A percentile compares a stretch with the other conserved stretches of the same genome.
Conservation (phyloP, 2,329 filamentous ascomycete genomes). For the Xylariomycetidae sp. region DNA sequence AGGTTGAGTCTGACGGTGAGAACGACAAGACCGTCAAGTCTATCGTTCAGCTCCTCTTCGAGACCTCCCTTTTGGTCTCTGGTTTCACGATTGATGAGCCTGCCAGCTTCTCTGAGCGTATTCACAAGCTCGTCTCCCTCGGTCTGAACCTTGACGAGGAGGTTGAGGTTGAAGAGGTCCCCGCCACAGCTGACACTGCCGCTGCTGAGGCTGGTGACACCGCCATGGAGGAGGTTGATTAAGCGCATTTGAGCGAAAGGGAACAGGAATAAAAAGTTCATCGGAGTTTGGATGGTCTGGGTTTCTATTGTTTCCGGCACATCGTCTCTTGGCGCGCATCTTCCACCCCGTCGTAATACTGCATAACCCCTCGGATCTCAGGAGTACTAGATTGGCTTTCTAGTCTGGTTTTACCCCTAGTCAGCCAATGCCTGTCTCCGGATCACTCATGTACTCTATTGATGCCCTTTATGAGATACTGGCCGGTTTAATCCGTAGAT, state of each 20-base stretch:
- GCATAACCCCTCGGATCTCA: constrained; percentile 25
- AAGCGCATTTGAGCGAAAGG: constrained; percentile 36
- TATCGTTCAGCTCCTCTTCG: constrained; percentile 96
- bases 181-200: constrained; percentile 50
- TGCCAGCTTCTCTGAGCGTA: constrained; percentile 94
- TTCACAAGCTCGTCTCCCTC: constrained; percentile 98
- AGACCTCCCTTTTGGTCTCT: constrained; percentile 97
- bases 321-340: constrained; percentile 22
- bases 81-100: constrained; percentile 99
- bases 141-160: constrained; percentile 97
- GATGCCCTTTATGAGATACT: constrained; percentile 27
- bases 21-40: constrained; percentile 99
- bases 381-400: constrained; percentile 10
- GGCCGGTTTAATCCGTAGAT: constrained; percentile 26
- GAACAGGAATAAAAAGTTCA: constrained; percentile 35
- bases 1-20: constrained; percentile 96
- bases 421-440: constrained; percentile 13
- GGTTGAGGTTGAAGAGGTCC: constrained; percentile 64
- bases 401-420: constrained; percentile 11
- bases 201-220: constrained; percentile 73
- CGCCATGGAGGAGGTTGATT: constrained; percentile 99
- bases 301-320: constrained; percentile 29
- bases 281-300: constrained; percentile 37
- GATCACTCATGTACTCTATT: constrained; percentile 28
- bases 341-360: constrained; percentile 23